Base-by-base conservation (phyloP, 768 basidiomycete genomes). In the Cubamyces sp. region DNA sequence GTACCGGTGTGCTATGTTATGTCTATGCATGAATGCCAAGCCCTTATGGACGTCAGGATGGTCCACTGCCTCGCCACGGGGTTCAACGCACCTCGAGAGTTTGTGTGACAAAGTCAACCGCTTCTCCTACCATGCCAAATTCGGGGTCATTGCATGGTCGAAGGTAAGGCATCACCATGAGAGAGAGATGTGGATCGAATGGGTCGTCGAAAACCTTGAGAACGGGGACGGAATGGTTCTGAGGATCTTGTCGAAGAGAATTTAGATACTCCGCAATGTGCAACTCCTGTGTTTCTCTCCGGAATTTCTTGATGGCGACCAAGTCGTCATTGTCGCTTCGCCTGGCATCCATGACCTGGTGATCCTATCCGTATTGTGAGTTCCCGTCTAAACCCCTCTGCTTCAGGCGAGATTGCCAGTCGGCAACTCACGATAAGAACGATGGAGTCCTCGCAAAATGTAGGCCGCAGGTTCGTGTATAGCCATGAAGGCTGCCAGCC, bases 151-250 rank as follows among this genome's bases (percentile, higher is more conserved):
- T 37, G 37, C 47, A 66, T 0, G 65, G 64, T 1, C 68, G 61
- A 0, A 70, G 51, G 18, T 47, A 64, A 0, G 66, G 67, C 68
- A 67, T 68, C n/a, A 75, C 67, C 51, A 74, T 57, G 2, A 68
- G 55, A 1, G 37, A 30, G 3, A 39, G 50, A 5, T 23, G 34
- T 2, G 26, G 16, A 15, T 64, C 57, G 12, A 62, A 54, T 3
- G 66, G 64, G 49, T 71, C 69, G 3, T 54, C 40, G 9, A 72
- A 37, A 3, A 65, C 30, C 2, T 70, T 64, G 4, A 69, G 23
- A 7, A 74, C 19, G 0, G 67, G 68, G 8, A 69, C 69, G n/a
- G 57, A 71, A 46, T 73, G 73, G 19, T 74, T 73, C 16, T 37
- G 26, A 0, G 67, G 61, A 19, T 61, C 41, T 43, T 46, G 21